Percentiles rank a stretch among this genome's conserved stretches.
These are phyloP conservation scores for Balamuthia mandrillaris DNA, from an alignment of 208 protist species.

Conservation along the genomic window DNA sequence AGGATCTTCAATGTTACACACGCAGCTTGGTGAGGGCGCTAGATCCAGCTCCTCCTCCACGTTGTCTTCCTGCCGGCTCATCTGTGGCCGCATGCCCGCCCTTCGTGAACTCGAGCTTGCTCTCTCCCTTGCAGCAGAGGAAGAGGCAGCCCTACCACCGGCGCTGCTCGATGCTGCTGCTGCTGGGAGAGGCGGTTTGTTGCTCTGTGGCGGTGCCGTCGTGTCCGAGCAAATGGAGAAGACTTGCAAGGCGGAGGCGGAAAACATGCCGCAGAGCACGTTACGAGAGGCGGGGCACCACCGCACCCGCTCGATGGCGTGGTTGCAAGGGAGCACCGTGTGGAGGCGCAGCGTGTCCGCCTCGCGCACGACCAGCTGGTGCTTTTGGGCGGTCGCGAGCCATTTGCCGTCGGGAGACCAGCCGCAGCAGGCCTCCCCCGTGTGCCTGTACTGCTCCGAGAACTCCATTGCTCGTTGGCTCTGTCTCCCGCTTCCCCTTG, in stretches of 20 bases:
- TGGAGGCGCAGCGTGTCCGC: neutral
- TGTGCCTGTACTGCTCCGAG: neutral
- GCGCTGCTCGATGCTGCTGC: too few species aligned
- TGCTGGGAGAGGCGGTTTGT: too few species aligned
- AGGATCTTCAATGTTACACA: too few species aligned
- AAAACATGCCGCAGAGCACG: neutral
- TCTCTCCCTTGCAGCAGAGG: too few species aligned
- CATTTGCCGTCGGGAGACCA: neutral
- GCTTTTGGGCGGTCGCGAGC: neutral
- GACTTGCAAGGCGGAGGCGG: neutral
- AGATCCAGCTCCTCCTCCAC: neutral
- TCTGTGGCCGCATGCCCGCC: too few species aligned
- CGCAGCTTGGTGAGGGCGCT: too few species aligned
- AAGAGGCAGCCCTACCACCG: too few species aligned
- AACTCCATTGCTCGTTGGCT: too few species aligned
- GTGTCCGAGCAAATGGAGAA: neutral
- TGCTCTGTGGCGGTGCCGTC: too few species aligned
- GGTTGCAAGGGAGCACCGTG: neutral
- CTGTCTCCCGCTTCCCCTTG: too few species aligned
- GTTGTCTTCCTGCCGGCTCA: too few species aligned
- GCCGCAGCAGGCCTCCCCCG: neutral
- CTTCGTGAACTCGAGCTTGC: too few species aligned
- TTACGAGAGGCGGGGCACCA: neutral
- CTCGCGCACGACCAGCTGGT: constrained; percentile 14
- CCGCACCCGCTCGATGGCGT: neutral